A percentile compares a stretch with the other conserved stretches of the same genome.
phyloP scores from a whole-genome alignment of 306 rosid species.

The Casuarina equisetifolia region DNA sequence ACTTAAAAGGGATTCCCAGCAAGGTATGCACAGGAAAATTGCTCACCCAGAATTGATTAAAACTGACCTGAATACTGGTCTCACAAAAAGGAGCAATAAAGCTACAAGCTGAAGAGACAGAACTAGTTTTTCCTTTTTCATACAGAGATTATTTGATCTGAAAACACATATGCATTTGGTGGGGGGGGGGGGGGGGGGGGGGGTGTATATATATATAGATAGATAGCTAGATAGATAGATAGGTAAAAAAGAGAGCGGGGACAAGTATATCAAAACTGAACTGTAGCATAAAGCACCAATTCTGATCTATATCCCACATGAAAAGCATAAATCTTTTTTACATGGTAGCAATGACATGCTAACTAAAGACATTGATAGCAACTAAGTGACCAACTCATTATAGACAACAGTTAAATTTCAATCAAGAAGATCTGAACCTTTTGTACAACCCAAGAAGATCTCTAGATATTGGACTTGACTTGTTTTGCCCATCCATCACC shows the following conservation, averaged over 20 bases:
- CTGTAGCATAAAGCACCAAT: too few relatives aligned
- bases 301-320: too few relatives aligned
- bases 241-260: too few relatives aligned
- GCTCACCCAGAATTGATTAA: background rate
- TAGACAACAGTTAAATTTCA: background rate
- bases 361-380: background rate
- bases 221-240: too few relatives aligned
- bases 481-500: constrained; percentile 38
- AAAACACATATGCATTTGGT: background rate
- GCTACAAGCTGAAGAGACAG: background rate
- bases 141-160: background rate
- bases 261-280: background rate
- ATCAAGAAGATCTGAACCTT: constrained; percentile 43
- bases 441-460: constrained; percentile 68
- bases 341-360: background rate
- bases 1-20: background rate
- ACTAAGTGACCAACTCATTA: background rate
- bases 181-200: too few relatives aligned
- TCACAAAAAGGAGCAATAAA: background rate
- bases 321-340: too few relatives aligned
- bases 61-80: background rate
- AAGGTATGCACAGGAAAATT: background rate
- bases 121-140: background rate
- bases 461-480: constrained; percentile 46
- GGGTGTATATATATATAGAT: too few relatives aligned